Evolutionary conservation across 306 rosid species (phyloP).

Genomic region (Hippophae gyantsensis): DNA sequence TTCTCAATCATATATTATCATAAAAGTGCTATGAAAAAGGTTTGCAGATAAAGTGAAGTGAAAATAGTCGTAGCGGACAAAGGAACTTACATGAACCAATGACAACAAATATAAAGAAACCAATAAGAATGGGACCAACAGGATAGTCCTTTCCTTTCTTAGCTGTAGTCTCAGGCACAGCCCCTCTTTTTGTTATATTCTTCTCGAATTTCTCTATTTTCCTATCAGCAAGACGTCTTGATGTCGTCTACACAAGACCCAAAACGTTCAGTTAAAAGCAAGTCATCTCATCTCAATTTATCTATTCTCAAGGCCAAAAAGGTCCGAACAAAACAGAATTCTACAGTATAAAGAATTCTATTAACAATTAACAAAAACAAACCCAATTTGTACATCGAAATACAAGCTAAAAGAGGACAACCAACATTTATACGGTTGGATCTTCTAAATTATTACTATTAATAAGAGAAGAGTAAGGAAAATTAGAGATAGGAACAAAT

Average conservation of each 20-base stretch:
- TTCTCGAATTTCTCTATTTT: slow-evolving; percentile 86
- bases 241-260: slow-evolving; percentile 56
- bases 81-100: slow-evolving; percentile 78
- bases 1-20: neutral
- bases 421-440: no score
- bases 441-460: no score
- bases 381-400: no score
- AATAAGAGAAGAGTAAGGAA: no score
- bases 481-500: no score
- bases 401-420: no score
- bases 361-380: no score
- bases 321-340: no score
- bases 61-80: neutral
- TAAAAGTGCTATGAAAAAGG: neutral
- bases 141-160: slow-evolving; percentile 91
- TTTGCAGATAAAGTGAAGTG: no score
- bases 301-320: no score
- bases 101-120: slow-evolving; percentile 93
- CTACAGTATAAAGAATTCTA: no score
- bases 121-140: slow-evolving; percentile 80
- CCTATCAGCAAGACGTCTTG: slow-evolving; percentile 85
- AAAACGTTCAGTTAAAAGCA: neutral
- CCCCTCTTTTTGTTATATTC: slow-evolving; percentile 82
- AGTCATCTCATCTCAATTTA: no score
- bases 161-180: slow-evolving; percentile 68